A percentile compares a stretch with the other conserved stretches of the same genome.
Evolutionary conservation across 1,284 basidiomycete species (phyloP).

Genomic region (Sutorius eximius): DNA sequence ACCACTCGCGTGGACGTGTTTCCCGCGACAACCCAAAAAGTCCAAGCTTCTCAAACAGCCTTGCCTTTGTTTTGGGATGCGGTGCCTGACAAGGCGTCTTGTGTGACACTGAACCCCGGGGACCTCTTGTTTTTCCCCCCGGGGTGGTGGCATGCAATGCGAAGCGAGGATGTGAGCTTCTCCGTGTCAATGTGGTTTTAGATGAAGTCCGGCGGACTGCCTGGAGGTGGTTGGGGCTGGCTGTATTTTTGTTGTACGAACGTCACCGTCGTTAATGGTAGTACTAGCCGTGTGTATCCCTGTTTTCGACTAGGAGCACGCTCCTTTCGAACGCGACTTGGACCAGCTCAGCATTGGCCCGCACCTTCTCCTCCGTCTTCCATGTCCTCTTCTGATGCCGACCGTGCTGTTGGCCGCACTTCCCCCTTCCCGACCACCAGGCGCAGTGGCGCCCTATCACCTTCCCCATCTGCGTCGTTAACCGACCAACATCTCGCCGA

Average conservation of each 20-base stretch:
- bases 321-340: slow-evolving; percentile 11
- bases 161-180: slow-evolving; percentile 73
- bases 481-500: slow-evolving; percentile 60
- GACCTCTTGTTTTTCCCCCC: slow-evolving; percentile 87
- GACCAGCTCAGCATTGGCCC: slow-evolving; percentile 16
- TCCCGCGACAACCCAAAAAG: slow-evolving; percentile 29
- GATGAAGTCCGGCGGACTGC: slow-evolving; percentile 31
- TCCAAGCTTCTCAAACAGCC: slow-evolving; percentile 22
- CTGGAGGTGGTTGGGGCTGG: slow-evolving; percentile 20
- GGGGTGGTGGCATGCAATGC: slow-evolving; percentile 94
- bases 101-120: slow-evolving; percentile 71
- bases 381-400: slow-evolving; percentile 38
- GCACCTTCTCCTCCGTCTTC: slow-evolving; percentile 2
- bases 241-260: slow-evolving; percentile 8
- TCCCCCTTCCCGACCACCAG: slow-evolving; percentile 26
- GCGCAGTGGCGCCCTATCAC: slow-evolving; percentile 29
- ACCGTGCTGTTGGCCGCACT: slow-evolving; percentile 33
- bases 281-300: slow-evolving; percentile 12
- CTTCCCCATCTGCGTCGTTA: slow-evolving; percentile 45
- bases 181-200: slow-evolving; percentile 84
- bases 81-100: slow-evolving; percentile 66
- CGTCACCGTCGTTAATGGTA: slow-evolving; percentile 17
- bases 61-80: slow-evolving; percentile 54
- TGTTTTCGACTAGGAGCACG: slow-evolving; percentile 25
- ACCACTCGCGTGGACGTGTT: slow-evolving; percentile 74